These are phyloP conservation scores for Austroboletus niveus DNA, from an alignment of 1,284 basidiomycete species.

Conservation along the genomic window DNA sequence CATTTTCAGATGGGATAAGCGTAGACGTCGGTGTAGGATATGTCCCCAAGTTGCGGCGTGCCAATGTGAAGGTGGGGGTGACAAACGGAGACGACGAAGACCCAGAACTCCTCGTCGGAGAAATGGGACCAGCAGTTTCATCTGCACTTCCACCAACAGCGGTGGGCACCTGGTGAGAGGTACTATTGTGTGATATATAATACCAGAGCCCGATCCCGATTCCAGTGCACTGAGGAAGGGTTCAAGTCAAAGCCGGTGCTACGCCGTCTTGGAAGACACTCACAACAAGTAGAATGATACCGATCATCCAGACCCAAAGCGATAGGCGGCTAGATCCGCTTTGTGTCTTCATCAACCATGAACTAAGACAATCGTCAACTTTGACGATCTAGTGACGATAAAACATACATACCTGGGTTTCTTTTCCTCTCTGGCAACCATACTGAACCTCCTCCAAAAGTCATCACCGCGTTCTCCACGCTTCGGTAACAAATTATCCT, in stretches of 20 bases:
- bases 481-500: conserved; percentile 63
- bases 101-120: conserved; percentile 7
- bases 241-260: neutral
- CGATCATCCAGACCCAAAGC: conserved; percentile 69
- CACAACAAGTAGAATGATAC: conserved; percentile 55
- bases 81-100: conserved; percentile 29
- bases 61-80: conserved; percentile 49
- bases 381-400: neutral
- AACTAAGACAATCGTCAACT: conserved; percentile 35
- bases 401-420: conserved; percentile 48
- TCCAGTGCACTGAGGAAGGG: conserved; percentile 41
- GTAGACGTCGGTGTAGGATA: conserved; percentile 13
- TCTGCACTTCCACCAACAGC: conserved; percentile 67
- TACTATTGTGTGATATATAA: conserved; percentile 52
- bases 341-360: conserved; percentile 67
- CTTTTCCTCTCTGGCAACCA: conserved; percentile 71
- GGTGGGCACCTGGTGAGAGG: conserved; percentile 50
- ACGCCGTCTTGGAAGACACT: conserved; percentile 19
- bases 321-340: conserved; percentile 49
- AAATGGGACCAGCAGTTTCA: conserved; percentile 34
- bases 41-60: conserved; percentile 23
- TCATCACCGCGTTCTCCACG: conserved; percentile 73
- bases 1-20: conserved; percentile 5
- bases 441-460: conserved; percentile 82
- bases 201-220: conserved; percentile 58